These are phyloP conservation scores for Talaromyces adpressus DNA, from an alignment of 495 filamentous ascomycete species.

Conservation along the genomic window DNA sequence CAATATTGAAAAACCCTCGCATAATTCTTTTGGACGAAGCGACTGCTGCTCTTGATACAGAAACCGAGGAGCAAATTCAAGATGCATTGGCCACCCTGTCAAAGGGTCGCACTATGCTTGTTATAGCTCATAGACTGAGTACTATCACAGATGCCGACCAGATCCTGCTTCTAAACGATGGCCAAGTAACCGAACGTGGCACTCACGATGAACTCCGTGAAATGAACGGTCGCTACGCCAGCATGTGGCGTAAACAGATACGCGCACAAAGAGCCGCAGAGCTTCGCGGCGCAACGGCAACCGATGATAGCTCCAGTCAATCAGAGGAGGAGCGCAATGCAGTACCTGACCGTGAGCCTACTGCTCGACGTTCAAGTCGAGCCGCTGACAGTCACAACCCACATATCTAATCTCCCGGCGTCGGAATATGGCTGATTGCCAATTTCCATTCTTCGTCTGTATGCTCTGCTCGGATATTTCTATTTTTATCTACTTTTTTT, in stretches of 20 bases:
- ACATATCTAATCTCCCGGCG: neutral
- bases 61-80: slow-evolving; percentile 96
- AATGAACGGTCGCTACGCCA: slow-evolving; percentile 70
- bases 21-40: slow-evolving; percentile 97
- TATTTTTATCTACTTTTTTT: neutral
- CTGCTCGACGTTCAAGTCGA: slow-evolving; percentile 13
- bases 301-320: slow-evolving; percentile 46
- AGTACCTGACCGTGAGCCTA: slow-evolving; percentile 16
- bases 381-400: slow-evolving; percentile 13
- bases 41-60: slow-evolving; percentile 89
- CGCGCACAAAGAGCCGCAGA: slow-evolving; percentile 75
- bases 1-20: slow-evolving; percentile 90
- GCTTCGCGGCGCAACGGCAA: slow-evolving; percentile 24
- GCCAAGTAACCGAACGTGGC: slow-evolving; percentile 75
- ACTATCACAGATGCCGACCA: slow-evolving; percentile 94
- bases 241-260: slow-evolving; percentile 96
- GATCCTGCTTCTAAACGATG: slow-evolving; percentile 85
- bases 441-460: neutral
- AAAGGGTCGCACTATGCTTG: slow-evolving; percentile 75
- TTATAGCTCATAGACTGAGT: slow-evolving; percentile 82
- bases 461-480: neutral
- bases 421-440: neutral
- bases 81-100: slow-evolving; percentile 72
- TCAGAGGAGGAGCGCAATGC: slow-evolving; percentile 43
- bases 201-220: slow-evolving; percentile 81